A percentile compares a stretch with the other conserved stretches of the same genome.
Conservation (phyloP, 2,329 filamentous ascomycete species). For the Diatrype stigma region DNA sequence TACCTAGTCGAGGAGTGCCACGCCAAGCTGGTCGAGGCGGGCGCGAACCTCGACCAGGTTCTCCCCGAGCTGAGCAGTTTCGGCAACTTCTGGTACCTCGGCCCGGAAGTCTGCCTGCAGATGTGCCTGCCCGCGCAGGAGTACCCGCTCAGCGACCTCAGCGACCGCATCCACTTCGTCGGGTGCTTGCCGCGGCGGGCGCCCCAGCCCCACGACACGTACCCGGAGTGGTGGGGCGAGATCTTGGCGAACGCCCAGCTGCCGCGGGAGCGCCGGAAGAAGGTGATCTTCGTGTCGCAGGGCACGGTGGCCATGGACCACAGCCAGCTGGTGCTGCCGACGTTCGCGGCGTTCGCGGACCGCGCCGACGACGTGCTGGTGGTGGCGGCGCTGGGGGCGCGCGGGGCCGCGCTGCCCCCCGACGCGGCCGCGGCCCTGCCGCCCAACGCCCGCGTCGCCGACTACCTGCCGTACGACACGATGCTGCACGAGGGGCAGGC, state of each 20-base stretch:
- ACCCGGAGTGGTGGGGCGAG: constrained; percentile 43
- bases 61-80: constrained; percentile 9
- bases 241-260: constrained; percentile 29
- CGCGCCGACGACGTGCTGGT: constrained; percentile 34
- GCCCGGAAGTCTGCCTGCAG: constrained; percentile 32
- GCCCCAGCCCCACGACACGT: constrained; percentile 22
- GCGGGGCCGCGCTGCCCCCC: constrained; percentile 23
- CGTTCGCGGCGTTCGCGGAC: constrained; percentile 37
- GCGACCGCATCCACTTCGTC: constrained; percentile 36
- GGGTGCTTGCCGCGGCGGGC: constrained; percentile 36
- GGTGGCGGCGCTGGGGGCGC: constrained; percentile 28
- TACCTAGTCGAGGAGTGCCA: not conserved
- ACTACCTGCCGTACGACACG: constrained; percentile 46
- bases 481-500: constrained; percentile 35
- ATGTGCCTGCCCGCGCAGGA: constrained; percentile 32
- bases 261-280: constrained; percentile 21
- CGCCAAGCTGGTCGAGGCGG: constrained; percentile 2
- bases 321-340: constrained; percentile 40
- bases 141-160: constrained; percentile 31
- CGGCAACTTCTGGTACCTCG: constrained; percentile 24
- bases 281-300: constrained; percentile 43
- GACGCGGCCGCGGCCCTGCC: constrained; percentile 27
- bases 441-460: constrained; percentile 41
- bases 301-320: constrained; percentile 40
- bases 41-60: constrained; percentile 5